Evolutionary conservation across 1,139 yeast species (phyloP).

Genomic region (Yamadazyma buinensis): DNA sequence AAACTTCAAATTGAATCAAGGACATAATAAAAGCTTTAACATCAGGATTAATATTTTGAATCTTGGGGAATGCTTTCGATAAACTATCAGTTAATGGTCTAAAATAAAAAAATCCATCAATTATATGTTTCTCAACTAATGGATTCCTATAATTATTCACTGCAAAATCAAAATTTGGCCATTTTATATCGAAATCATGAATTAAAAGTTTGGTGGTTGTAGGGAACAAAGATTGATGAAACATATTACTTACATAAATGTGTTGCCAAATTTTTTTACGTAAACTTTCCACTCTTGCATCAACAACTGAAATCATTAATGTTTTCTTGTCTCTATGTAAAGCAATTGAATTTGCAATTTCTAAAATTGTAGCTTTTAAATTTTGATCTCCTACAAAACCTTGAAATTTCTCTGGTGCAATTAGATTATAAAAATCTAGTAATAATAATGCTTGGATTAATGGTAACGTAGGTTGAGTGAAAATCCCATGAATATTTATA

Average conservation of each 20-base stretch:
- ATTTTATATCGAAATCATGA: constrained; percentile 9
- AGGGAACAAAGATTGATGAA: constrained; percentile 6
- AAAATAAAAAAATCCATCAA: constrained; percentile 6
- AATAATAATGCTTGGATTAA: constrained; percentile 44
- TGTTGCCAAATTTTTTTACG: constrained; percentile 46
- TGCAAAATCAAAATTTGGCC: constrained; percentile 8
- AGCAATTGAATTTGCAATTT: constrained; percentile 48
- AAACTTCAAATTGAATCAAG: background rate
- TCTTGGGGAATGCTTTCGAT: constrained; percentile 1
- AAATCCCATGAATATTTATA: constrained; percentile 29
- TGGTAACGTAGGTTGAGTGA: constrained; percentile 41
- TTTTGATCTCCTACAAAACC: constrained; percentile 16
- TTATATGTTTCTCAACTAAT: constrained; percentile 8
- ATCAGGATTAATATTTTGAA: constrained; percentile 4
- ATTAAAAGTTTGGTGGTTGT: constrained; percentile 2
- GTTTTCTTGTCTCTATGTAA: constrained; percentile 48
- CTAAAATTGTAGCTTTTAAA: constrained; percentile 36
- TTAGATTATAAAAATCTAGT: constrained; percentile 22
- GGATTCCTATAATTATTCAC: constrained; percentile 8
- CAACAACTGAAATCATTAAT: constrained; percentile 20
- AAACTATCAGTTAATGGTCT: constrained; percentile 3
- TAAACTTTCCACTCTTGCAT: constrained; percentile 26
- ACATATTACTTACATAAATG: constrained; percentile 6
- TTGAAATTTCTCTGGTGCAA: constrained; percentile 32
- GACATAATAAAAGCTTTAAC: constrained; percentile 1